These are phyloP conservation scores for Bipolaris sorokiniana DNA, from an alignment of 2,329 filamentous ascomycete genomes.

Conservation along the genomic window DNA sequence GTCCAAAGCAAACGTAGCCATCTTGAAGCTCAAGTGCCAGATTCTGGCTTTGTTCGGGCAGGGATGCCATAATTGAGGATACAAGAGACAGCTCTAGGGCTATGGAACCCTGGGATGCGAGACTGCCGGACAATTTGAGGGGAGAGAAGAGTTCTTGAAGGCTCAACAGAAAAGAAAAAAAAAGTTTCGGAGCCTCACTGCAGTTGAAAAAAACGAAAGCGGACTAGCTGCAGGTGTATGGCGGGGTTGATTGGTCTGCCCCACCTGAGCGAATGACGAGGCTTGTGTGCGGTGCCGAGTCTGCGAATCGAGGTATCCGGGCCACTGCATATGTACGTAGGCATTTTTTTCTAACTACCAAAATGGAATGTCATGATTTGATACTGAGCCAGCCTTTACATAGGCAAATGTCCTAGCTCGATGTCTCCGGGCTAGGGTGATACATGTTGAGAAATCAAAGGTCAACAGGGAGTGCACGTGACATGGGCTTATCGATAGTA, in stretches of 20 bases:
- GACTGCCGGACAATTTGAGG: slow-evolving; percentile 42
- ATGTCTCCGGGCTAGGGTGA: too few relatives aligned
- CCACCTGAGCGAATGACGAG: slow-evolving; percentile 14
- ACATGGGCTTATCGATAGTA: too few relatives aligned
- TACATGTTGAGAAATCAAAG: neutral
- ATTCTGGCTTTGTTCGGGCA: slow-evolving; percentile 58
- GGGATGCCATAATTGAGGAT: slow-evolving; percentile 40
- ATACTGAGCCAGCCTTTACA: too few relatives aligned
- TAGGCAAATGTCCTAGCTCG: too few relatives aligned
- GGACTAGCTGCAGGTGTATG: slow-evolving; percentile 15
- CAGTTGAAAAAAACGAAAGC: slow-evolving; percentile 13
- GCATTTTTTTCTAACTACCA: too few relatives aligned
- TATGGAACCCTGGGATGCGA: slow-evolving; percentile 40
- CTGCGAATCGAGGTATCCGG: neutral
- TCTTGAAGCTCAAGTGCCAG: slow-evolving; percentile 93
- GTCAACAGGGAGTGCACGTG: neutral
- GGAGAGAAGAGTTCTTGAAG: slow-evolving; percentile 27
- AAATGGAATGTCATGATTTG: too few relatives aligned
- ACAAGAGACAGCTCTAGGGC: slow-evolving; percentile 44
- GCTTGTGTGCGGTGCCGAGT: slow-evolving; percentile 7
- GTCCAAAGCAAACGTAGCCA: slow-evolving; percentile 88
- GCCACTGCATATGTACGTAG: neutral
- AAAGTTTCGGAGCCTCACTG: slow-evolving; percentile 20
- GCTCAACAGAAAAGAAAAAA: slow-evolving; percentile 15
- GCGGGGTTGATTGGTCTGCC: slow-evolving; percentile 23